phyloP scores from a whole-genome alignment of 208 protist genomes.

The Acanthamoeba healyi region DNA sequence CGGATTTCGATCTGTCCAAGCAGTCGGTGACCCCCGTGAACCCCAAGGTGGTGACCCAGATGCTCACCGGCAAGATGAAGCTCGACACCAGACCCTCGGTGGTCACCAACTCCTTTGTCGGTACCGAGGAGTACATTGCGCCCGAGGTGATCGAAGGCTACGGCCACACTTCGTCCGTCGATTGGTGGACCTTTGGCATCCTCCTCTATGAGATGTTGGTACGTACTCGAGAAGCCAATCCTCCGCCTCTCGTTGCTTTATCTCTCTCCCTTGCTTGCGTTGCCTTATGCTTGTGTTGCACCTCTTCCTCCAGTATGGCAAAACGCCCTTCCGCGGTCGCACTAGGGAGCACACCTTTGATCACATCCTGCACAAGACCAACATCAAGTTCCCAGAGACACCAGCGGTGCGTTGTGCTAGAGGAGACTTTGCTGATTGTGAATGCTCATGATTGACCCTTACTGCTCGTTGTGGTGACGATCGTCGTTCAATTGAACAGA shows the following conservation, averaged over 20 bases:
- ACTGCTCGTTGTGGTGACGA: neutral
- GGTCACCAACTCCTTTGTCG: conserved; percentile 86
- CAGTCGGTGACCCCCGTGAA: conserved; percentile 42
- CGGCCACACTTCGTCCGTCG: conserved; percentile 81
- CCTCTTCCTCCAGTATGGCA: conserved; percentile 52
- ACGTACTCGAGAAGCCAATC: too few species aligned
- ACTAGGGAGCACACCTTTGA: conserved; percentile 82
- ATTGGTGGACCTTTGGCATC: conserved; percentile 88
- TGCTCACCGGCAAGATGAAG: conserved; percentile 52
- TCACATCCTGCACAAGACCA: conserved; percentile 80
- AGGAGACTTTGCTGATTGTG: neutral
- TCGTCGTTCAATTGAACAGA: conserved; percentile 59
- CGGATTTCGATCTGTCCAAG: conserved; percentile 96
- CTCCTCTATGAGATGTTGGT: conserved; percentile 87
- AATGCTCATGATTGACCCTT: conserved; percentile 2
- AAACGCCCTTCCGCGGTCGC: conserved; percentile 81
- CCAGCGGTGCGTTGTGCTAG: conserved; percentile 2
- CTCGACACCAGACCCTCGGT: conserved; percentile 70
- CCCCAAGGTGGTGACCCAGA: conserved; percentile 63
- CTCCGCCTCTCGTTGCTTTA: neutral
- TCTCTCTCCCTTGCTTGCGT: too few species aligned
- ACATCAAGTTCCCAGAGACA: conserved; percentile 78
- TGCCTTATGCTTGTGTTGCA: too few species aligned
- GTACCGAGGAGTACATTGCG: conserved; percentile 87
- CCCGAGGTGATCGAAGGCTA: conserved; percentile 84